Percentiles rank a stretch among this genome's conserved stretches.
Evolutionary conservation across 441 rosid species (phyloP).

Genomic region (Syzygium malaccense): DNA sequence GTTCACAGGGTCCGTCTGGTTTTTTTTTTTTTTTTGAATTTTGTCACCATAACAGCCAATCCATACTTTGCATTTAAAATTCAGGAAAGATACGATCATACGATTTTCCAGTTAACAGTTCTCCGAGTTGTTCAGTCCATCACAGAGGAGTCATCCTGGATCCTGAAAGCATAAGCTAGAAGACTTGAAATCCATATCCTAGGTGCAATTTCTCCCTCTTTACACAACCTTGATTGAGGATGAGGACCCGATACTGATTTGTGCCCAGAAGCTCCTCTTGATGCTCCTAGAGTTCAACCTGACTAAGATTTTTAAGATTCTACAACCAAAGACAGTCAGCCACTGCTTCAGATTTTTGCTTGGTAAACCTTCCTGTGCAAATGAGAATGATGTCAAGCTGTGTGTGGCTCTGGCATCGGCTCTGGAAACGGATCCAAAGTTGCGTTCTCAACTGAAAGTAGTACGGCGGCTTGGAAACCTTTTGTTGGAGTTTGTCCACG

Average conservation of each 20-base stretch:
- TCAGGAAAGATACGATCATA: conserved; percentile 76
- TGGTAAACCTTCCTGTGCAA: conserved; percentile 67
- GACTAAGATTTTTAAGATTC: conserved; percentile 68
- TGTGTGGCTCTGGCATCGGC: conserved; percentile 85
- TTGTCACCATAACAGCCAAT: conserved; percentile 5
- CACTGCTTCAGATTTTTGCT: conserved; percentile 85
- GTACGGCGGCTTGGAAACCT: conserved; percentile 68
- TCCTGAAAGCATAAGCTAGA: conserved; percentile 44
- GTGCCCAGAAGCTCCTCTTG: conserved; percentile 76
- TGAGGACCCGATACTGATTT: conserved; percentile 94
- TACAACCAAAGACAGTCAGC: conserved; percentile 66
- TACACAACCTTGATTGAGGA: conserved; percentile 77
- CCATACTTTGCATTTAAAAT: conserved; percentile 1
- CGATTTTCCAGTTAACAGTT: conserved; percentile 65
- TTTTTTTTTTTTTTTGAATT: neutral
- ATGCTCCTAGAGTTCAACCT: conserved; percentile 66
- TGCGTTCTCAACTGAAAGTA: conserved; percentile 69
- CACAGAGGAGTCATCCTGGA: conserved; percentile 51
- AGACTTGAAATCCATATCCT: conserved; percentile 61
- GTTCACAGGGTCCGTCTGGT: rapidly evolving
- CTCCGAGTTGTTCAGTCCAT: conserved; percentile 72
- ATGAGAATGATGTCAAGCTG: conserved; percentile 82
- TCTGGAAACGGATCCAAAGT: conserved; percentile 79
- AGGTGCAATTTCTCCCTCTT: conserved; percentile 76
- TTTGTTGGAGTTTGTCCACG: conserved; percentile 62